Conservation (phyloP, 805 yeast genomes). For the Metschnikowia gelsemii region DNA sequence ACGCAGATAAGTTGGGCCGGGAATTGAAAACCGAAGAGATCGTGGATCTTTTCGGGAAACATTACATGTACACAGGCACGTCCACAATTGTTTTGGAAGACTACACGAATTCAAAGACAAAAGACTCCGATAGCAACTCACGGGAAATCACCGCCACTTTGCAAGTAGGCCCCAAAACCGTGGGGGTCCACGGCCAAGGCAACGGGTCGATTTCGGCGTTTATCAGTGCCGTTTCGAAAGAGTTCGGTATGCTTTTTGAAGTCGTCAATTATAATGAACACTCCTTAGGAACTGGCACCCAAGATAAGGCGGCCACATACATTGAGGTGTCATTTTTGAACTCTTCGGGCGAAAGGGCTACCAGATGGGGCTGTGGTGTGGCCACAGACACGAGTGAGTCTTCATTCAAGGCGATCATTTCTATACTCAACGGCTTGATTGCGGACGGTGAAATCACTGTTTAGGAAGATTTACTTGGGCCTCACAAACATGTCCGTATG, state of each 20-base stretch:
- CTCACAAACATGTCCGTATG: no score
- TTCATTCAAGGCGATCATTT: constrained; percentile 32
- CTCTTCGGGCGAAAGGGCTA: constrained; percentile 35
- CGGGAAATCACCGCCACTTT: constrained; percentile 26
- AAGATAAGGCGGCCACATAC: constrained; percentile 72
- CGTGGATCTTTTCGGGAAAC: constrained; percentile 50
- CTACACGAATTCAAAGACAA: constrained; percentile 25
- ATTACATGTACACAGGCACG: constrained; percentile 44
- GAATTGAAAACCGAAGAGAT: constrained; percentile 71
- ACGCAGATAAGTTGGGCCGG: constrained; percentile 65
- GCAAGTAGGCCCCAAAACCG: constrained; percentile 21
- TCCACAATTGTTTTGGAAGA: constrained; percentile 23
- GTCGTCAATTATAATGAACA: constrained; percentile 71
- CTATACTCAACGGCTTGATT: constrained; percentile 26
- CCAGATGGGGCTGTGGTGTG: constrained; percentile 46
- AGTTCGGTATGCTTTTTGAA: constrained; percentile 54
- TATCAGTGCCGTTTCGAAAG: constrained; percentile 58
- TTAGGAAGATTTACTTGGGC: no score
- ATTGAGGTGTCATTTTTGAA: constrained; percentile 49
- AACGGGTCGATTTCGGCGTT: constrained; percentile 80
- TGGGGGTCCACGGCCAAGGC: constrained; percentile 57
- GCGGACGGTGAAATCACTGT: constrained; percentile 30
- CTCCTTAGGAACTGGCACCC: constrained; percentile 68
- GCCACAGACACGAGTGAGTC: constrained; percentile 45
- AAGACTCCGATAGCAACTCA: constrained; percentile 19